Conservation (phyloP, 345 rosid genomes). For the Raphanus sativus region DNA sequence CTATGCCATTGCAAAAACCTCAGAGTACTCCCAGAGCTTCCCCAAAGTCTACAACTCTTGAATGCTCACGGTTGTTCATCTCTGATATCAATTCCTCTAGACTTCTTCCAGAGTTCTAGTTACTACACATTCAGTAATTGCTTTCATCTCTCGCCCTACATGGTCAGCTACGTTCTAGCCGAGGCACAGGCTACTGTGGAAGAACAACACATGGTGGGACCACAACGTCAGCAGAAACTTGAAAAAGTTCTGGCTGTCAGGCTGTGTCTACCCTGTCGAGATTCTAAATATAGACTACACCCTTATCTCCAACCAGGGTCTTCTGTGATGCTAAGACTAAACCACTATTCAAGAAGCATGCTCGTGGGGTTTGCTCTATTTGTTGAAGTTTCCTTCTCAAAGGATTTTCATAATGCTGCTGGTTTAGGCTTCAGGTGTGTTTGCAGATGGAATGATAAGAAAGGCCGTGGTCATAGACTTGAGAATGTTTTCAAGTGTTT, state of each 20-base stretch:
- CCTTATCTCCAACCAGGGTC: neutral
- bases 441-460: neutral
- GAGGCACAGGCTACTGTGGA: neutral
- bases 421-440: conserved; percentile 2
- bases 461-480: neutral
- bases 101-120: neutral
- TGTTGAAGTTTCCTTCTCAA: neutral
- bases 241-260: neutral
- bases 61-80: neutral
- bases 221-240: neutral
- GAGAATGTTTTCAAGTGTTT: neutral
- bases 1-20: neutral
- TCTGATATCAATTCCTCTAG: neutral
- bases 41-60: neutral
- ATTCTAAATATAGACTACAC: neutral
- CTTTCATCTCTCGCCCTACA: neutral
- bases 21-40: neutral
- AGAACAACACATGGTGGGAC: neutral
- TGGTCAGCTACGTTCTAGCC: neutral
- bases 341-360: neutral
- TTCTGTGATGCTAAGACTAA: neutral
- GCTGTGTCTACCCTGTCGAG: neutral
- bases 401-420: neutral
- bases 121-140: neutral
- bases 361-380: neutral